Evolutionary conservation across 208 protist species (phyloP).

Genomic region (Naegleria lovaniensis): DNA sequence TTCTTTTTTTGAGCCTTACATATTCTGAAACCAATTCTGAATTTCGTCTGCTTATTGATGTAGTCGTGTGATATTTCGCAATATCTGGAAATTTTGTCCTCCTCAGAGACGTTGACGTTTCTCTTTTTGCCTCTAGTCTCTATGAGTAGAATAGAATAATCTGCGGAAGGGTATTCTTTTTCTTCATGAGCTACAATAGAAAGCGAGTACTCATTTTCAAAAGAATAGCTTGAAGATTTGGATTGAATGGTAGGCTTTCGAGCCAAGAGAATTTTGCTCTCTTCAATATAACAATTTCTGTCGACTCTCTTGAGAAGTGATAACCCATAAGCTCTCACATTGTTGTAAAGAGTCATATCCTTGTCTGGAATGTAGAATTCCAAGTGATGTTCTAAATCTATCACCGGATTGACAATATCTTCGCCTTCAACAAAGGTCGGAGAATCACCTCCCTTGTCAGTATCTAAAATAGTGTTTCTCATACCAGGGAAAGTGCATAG

Average conservation of each 20-base stretch:
- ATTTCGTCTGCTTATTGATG: background rate
- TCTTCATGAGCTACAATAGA: background rate
- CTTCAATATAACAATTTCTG: background rate
- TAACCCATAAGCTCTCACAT: background rate
- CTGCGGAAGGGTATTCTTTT: background rate
- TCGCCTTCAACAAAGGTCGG: background rate
- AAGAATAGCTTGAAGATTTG: background rate
- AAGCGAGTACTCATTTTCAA: background rate
- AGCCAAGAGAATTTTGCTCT: background rate
- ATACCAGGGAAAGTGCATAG: background rate
- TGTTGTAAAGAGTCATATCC: background rate
- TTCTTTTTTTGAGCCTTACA: background rate
- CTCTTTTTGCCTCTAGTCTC: background rate
- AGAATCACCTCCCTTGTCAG: background rate
- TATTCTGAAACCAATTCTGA: background rate
- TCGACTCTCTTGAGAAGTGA: background rate
- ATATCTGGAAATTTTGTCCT: background rate
- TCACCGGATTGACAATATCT: background rate
- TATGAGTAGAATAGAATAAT: background rate
- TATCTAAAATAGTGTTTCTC: background rate
- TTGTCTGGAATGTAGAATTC: background rate
- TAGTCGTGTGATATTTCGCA: background rate
- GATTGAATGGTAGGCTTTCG: background rate
- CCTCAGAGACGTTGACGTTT: background rate
- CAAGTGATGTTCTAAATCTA: background rate